Conservation (phyloP, 805 yeast species). For the Wickerhamiella siamensis region DNA sequence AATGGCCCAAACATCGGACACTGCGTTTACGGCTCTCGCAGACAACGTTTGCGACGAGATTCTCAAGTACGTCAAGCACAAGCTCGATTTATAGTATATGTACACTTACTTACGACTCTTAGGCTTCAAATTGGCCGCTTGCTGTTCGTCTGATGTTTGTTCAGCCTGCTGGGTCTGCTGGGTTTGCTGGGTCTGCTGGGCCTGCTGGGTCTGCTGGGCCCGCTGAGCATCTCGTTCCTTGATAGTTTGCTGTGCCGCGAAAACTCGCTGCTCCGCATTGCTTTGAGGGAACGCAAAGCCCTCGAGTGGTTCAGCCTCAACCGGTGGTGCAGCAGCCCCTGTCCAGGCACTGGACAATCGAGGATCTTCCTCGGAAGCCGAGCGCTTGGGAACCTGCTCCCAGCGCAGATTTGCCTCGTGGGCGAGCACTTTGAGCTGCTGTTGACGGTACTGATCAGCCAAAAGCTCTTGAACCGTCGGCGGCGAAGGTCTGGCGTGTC, state of each 20-base stretch:
- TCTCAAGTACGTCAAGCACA: background rate
- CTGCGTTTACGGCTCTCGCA: background rate
- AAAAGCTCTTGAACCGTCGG: constrained; percentile 53
- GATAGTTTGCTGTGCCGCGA: background rate
- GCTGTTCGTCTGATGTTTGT: too few relatives aligned
- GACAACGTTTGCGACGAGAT: background rate
- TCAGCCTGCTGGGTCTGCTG: background rate
- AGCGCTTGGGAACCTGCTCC: constrained; percentile 24
- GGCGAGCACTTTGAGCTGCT: constrained; percentile 37
- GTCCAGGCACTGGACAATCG: constrained; percentile 15
- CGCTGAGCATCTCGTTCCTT: background rate
- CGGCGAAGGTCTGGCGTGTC: constrained; percentile 42
- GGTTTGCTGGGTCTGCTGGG: background rate
- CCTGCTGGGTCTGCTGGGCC: background rate
- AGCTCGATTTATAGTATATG: background rate
- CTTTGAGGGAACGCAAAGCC: background rate
- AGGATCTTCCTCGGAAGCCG: constrained; percentile 7
- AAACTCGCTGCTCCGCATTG: background rate
- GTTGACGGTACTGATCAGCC: constrained; percentile 43
- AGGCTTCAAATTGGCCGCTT: too few relatives aligned
- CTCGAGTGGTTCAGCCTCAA: background rate
- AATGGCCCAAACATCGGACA: background rate
- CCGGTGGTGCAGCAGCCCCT: constrained; percentile 3
- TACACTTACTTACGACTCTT: background rate
- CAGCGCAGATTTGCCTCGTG: constrained; percentile 29